Base-by-base conservation (phyloP, 768 basidiomycete genomes). In the Russula foetens region DNA sequence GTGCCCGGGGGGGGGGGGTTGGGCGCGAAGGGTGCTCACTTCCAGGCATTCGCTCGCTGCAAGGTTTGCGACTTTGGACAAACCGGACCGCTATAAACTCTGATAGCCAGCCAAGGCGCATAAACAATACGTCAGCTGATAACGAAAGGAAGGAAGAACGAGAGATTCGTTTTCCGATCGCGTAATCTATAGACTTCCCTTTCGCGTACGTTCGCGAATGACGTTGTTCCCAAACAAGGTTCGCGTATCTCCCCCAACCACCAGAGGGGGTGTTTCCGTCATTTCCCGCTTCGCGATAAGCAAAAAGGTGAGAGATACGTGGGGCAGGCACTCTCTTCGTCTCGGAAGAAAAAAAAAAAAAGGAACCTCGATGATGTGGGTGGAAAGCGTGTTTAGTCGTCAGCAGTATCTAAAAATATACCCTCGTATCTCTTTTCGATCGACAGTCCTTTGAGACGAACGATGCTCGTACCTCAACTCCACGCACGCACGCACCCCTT, bases 211-310 rank as follows among this genome's bases (percentile, higher is more conserved):
- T n/a, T 29, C 24, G 29, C n/a, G 31, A 19, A 14, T 4, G 17
- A 61, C 57, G 60, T 57, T 50, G 60, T 57, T 28, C 21, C n/a
- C n/a, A n/a, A 44, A 51, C 39, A 56, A 21, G 48, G 49, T 43
- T 46, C 60, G 55, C 31, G 29, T 56, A 50, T 50, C 59, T 60
- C n/a, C n/a, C n/a, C n/a, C n/a, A n/a, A n/a, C n/a, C n/a, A n/a
- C 47, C 52, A 33, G 21, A 31, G 51, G 19, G 7, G 21, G 26
- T 29, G 39, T 38, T 57, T 46, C 21, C 55, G 50, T 62, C 55
- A 57, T 57, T 6, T 29, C 35, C 23, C 7, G 43, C 50, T 62
- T 62, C 55, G 56, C 60, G 60, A 62, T 62, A 62, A 62, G 60
- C 43, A 60, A 45, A 52, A 33, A 31, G n/a, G 28, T 12, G 38